Evolutionary conservation across 345 rosid species (phyloP).

Genomic region (Eucalyptus marginata): DNA sequence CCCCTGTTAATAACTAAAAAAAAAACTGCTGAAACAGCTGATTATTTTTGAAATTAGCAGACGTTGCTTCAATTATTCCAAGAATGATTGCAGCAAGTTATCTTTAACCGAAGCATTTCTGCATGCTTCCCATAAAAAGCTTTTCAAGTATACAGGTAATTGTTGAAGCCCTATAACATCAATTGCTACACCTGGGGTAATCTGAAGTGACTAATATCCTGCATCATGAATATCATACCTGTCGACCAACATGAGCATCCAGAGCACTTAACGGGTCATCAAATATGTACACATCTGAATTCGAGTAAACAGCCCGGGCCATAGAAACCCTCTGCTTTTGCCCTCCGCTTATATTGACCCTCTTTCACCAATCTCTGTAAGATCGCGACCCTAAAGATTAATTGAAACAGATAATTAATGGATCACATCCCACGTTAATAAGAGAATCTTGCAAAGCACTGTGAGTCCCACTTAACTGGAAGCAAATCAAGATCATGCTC

Average conservation of each 20-base stretch:
- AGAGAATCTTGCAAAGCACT: background rate
- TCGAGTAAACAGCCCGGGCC: constrained; percentile 94
- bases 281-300: constrained; percentile 80
- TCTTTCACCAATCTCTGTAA: constrained; percentile 43
- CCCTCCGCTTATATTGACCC: constrained; percentile 79
- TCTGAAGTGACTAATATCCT: background rate
- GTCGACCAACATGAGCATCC: constrained; percentile 85
- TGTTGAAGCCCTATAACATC: background rate
- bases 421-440: background rate
- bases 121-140: background rate
- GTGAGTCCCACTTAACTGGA: constrained; percentile 62
- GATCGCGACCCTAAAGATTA: constrained; percentile 61
- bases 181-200: background rate
- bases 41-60: background rate
- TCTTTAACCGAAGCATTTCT: background rate
- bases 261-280: constrained; percentile 98
- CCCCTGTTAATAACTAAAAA: background rate
- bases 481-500: constrained; percentile 8
- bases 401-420: background rate
- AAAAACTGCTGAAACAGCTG: constrained; percentile 12
- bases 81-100: background rate
- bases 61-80: background rate
- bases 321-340: constrained; percentile 97
- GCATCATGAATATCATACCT: constrained; percentile 35
- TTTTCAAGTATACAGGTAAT: background rate